Evolutionary conservation across 805 yeast species (phyloP).

Genomic region (Saturnispora zaruensis): DNA sequence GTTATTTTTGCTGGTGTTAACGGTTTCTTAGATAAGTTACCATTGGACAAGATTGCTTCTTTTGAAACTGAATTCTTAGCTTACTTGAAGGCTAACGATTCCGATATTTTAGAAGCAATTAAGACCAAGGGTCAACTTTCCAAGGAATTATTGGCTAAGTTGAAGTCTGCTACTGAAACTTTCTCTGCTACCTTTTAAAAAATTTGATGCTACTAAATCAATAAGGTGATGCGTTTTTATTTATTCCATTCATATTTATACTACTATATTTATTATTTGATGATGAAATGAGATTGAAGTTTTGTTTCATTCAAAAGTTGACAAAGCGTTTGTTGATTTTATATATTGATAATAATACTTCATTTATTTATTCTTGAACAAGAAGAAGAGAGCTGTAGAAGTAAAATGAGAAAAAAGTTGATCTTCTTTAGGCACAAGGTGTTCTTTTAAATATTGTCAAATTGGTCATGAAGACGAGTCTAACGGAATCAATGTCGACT

Average conservation of each 20-base stretch:
- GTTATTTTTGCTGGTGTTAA: slow-evolving; percentile 98
- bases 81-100: slow-evolving; percentile 84
- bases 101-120: slow-evolving; percentile 75
- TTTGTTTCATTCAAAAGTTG: slow-evolving; percentile 3
- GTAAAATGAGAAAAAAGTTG: not conserved
- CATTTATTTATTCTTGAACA: not conserved
- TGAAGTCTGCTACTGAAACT: slow-evolving; percentile 86
- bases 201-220: not conserved
- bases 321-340: not conserved
- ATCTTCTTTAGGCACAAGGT: not conserved
- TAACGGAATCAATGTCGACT: not conserved
- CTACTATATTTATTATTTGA: slow-evolving; percentile 16
- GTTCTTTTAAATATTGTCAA: not conserved
- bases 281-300: slow-evolving; percentile 16
- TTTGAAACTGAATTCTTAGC: slow-evolving; percentile 91
- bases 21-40: slow-evolving; percentile 90
- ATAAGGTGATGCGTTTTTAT: slow-evolving; percentile 3
- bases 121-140: slow-evolving; percentile 85
- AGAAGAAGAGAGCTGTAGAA: not conserved
- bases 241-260: slow-evolving; percentile 15
- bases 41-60: slow-evolving; percentile 77
- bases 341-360: not conserved
- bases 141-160: slow-evolving; percentile 75
- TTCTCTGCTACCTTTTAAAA: slow-evolving; percentile 77
- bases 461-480: not conserved